phyloP scores from a whole-genome alignment of 208 protist species.

The Wallacemonas sp. region DNA sequence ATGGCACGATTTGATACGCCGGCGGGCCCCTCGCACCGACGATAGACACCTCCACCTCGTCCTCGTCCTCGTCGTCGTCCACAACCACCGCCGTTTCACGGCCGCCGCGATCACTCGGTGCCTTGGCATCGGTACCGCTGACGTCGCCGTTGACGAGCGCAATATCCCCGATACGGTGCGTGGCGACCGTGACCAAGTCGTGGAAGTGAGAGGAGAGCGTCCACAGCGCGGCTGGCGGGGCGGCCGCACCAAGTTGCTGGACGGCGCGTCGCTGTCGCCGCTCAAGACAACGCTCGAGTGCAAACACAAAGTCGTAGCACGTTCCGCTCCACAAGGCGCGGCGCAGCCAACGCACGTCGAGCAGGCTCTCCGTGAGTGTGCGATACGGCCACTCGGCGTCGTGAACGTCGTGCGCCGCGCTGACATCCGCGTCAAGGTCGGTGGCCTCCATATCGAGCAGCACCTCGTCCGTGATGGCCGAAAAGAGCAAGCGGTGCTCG shows the following conservation, averaged over 20 bases:
- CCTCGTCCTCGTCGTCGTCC: constrained; percentile 30
- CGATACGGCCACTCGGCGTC: constrained; percentile 61
- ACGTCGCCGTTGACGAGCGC: constrained; percentile 6
- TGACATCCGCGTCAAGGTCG: constrained; percentile 73
- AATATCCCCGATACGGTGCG: constrained; percentile 64
- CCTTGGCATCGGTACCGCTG: not conserved
- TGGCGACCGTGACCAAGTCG: constrained; percentile 71
- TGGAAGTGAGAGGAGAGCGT: constrained; percentile 76
- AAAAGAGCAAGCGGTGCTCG: constrained; percentile 40
- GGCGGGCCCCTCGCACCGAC: not conserved
- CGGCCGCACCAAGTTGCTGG: constrained; percentile 21
- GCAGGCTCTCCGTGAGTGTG: constrained; percentile 59
- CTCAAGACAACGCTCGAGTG: constrained; percentile 48
- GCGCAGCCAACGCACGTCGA: constrained; percentile 77
- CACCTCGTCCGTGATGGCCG: constrained; percentile 32
- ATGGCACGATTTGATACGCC: constrained; percentile 37
- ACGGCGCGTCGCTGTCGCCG: constrained; percentile 31
- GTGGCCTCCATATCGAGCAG: constrained; percentile 33
- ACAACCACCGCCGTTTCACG: constrained; percentile 38
- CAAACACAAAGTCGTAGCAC: constrained; percentile 58
- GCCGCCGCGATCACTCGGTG: too few relatives aligned
- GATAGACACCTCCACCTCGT: constrained; percentile 35
- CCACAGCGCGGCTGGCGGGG: constrained; percentile 68
- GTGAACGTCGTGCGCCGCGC: constrained; percentile 40
- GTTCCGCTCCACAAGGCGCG: constrained; percentile 40